phyloP scores from a whole-genome alignment of 2,329 filamentous ascomycete genomes.

The Fusarium nelsonii region DNA sequence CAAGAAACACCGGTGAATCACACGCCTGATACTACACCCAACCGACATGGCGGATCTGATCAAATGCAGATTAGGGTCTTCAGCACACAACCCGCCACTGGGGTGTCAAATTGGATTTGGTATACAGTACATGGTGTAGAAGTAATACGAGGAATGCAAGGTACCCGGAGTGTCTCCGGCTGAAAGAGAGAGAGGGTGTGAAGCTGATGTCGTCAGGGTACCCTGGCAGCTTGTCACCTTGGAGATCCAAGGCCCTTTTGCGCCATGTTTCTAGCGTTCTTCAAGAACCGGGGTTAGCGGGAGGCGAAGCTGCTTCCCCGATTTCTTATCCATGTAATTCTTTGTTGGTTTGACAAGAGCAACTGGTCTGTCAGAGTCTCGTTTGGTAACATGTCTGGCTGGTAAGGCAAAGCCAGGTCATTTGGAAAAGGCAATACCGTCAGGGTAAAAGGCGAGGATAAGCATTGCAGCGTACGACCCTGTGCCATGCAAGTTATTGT shows the following conservation, averaged over 20 bases:
- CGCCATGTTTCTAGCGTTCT: conserved; percentile 30
- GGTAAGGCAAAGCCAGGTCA: conserved; percentile 9
- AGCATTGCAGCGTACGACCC: neutral
- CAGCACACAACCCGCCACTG: conserved; percentile 16
- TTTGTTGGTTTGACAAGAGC: conserved; percentile 3
- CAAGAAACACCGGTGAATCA: conserved; percentile 27
- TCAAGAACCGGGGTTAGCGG: conserved; percentile 16
- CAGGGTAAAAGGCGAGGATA: conserved; percentile 11
- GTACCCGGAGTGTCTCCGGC: conserved; percentile 36
- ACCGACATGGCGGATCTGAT: conserved; percentile 23
- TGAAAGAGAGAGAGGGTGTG: conserved; percentile 28
- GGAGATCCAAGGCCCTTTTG: conserved; percentile 19
- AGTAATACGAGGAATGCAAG: conserved; percentile 43
- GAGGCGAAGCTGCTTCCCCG: conserved; percentile 38
- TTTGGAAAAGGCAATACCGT: conserved; percentile 22
- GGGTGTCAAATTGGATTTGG: conserved; percentile 27
- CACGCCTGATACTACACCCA: conserved; percentile 10
- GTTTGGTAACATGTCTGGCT: conserved; percentile 19
- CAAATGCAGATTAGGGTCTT: conserved; percentile 23
- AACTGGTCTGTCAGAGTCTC: conserved; percentile 26
- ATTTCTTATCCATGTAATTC: conserved; percentile 15
- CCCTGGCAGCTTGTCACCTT: conserved; percentile 28
- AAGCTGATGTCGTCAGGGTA: conserved; percentile 31
- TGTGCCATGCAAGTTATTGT: neutral
- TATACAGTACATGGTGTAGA: conserved; percentile 25